These are phyloP conservation scores for Calocera viscosa DNA, from an alignment of 768 basidiomycete genomes.

Conservation along the genomic window DNA sequence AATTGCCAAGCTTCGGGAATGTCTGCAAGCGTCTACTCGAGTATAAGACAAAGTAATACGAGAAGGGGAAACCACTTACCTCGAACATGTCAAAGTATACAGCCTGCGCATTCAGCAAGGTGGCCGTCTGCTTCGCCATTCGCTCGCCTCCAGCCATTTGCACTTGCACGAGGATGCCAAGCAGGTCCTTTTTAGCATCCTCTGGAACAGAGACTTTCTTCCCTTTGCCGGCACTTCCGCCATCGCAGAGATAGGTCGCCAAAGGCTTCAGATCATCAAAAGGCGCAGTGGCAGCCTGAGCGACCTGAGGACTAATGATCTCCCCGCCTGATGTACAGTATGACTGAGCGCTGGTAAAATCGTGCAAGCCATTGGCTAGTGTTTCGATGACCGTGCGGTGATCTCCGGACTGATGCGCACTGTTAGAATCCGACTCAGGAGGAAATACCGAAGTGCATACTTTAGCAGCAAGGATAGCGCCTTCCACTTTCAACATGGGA, in stretches of 20 bases:
- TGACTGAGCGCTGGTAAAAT: constrained; percentile 65
- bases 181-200: constrained; percentile 41
- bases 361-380: constrained; percentile 58
- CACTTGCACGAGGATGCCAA: constrained; percentile 63
- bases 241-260: constrained; percentile 11
- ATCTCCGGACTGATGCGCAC: constrained; percentile 35
- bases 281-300: constrained; percentile 29
- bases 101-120: constrained; percentile 67
- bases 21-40: constrained; percentile 39
- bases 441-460: constrained; percentile 30
- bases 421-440: background rate
- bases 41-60: background rate
- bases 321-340: constrained; percentile 75
- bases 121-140: constrained; percentile 47
- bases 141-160: constrained; percentile 60
- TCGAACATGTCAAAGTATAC: constrained; percentile 64
- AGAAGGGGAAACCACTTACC: constrained; percentile 35
- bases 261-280: constrained; percentile 19
- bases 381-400: constrained; percentile 52
- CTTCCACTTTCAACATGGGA: constrained; percentile 53
- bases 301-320: constrained; percentile 50
- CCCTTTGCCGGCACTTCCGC: constrained; percentile 25
- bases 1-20: constrained; percentile 70
- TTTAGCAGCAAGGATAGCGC: constrained; percentile 68
- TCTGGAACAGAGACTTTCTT: constrained; percentile 33